Evolutionary conservation across 2,329 filamentous ascomycete species (phyloP), one percentile per base, ranked within the genome.

Genomic region (Cercospora sesami): DNA sequence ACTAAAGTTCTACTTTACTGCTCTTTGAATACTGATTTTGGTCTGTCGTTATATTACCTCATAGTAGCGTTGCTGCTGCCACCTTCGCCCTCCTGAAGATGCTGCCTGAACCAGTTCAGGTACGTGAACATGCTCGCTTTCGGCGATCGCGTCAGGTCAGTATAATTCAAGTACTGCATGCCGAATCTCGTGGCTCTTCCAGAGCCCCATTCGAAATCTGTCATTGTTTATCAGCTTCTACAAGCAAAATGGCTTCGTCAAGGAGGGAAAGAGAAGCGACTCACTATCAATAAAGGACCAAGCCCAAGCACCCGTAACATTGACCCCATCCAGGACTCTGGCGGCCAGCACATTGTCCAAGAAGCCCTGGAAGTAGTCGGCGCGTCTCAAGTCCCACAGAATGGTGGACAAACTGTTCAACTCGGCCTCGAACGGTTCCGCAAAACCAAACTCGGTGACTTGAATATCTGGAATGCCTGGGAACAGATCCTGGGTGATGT

Each of bases 101-200:
- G 72, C 64, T 72, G 68, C 39, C 77, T 72, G 63, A 80, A 80
- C 70, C 75, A 75, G 64, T 78, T 75, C 45, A 77, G 71, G 65
- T 79, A 78, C 55, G 79, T 75, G 66, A 80, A 80, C 68, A 79
- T 78, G 65, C 76, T 79, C 8, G 79, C 78, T 71, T 81, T 80
- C 65, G 78, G 79, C 31, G 71, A 72, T 60, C 79, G 69, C 45
- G 79, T 77, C 69, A 79, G 72, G 21, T 75, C 74, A 21, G 66
- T 69, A 26, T 78, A 73, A 60, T 80, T 80, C 10, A 79, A 76
- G 64, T 80, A 79, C 73, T 79, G 77, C 69, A 80, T 76, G 0
- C 79, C 79, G 68, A 81, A 81, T 63, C 75, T 77, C 0, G 74
- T 74, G 6, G 69, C 65, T 31, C 74, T 72, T 1, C 82, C 82